A percentile compares a stretch with the other conserved stretches of the same genome.
Conservation (phyloP, 768 basidiomycete species). For the Pulveroboletus sp. region DNA sequence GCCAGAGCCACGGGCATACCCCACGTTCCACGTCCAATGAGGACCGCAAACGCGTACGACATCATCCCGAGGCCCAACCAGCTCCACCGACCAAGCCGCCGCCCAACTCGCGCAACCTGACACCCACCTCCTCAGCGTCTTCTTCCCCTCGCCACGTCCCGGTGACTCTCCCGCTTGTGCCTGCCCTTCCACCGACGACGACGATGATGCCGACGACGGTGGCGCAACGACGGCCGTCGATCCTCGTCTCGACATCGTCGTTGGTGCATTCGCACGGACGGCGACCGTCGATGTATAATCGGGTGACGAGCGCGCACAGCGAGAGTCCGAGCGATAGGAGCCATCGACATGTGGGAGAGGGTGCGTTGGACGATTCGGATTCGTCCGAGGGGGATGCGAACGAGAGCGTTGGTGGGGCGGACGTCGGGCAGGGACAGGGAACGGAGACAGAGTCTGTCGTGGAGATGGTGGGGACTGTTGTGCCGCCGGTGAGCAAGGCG, state of each 20-base stretch:
- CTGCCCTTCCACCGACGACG: constrained; percentile 26
- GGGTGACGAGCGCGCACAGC: constrained; percentile 30
- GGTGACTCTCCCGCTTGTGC: constrained; percentile 31
- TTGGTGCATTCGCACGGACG: constrained; percentile 29
- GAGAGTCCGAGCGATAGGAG: constrained; percentile 42
- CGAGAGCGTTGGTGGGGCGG: constrained; percentile 17
- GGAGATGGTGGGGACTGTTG: constrained; percentile 20
- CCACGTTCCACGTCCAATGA: constrained; percentile 20
- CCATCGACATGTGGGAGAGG: constrained; percentile 67
- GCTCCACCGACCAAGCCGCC: constrained; percentile 25
- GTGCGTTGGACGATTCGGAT: constrained; percentile 75
- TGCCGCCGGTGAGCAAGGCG: constrained; percentile 31
- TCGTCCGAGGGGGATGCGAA: constrained; percentile 40
- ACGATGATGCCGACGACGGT: constrained; percentile 46
- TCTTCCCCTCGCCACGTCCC: constrained; percentile 52
- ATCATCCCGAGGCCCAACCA: constrained; percentile 14
- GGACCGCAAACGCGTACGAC: constrained; percentile 22
- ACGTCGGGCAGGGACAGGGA: constrained; percentile 20
- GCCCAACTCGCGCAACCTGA: constrained; percentile 44
- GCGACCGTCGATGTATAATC: constrained; percentile 40
- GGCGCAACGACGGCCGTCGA: constrained; percentile 38
- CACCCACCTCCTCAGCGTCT: constrained; percentile 54
- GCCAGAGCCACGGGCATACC: constrained; percentile 5
- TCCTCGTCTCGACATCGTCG: constrained; percentile 35
- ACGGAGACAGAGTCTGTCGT: constrained; percentile 32